Evolutionary conservation across 495 filamentous ascomycete species (phyloP), one percentile per base, ranked within the genome.

Genomic region (Lentithecium fluviatile): DNA sequence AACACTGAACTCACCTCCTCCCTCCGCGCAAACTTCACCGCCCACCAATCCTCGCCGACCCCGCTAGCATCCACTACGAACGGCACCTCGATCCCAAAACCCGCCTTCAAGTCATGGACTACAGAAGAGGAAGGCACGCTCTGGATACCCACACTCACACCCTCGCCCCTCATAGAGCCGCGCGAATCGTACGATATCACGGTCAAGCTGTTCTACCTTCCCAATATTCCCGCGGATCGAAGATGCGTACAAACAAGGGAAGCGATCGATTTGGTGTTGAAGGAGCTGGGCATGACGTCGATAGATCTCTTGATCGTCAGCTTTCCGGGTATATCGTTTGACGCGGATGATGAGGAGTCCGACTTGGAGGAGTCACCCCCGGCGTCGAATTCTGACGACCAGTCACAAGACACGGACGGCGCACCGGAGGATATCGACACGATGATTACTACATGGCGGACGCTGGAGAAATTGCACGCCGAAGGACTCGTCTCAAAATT

Each of bases 241-340:
- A 81, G 91, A 56, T 78, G 77, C 59, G 75, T 76, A 55, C 85
- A 95, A 72, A 88, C 87, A 15, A 71, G 79, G 38, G 87, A 94
- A 68, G 92, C 92, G 1, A 80, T 95, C 66, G 79, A 83, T 61
- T 73, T 93, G 6, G 91, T 97, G 23, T 77, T 86, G 64, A 86
- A 85, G 70, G 88, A 94, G 63, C 77, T 99, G 56, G 80, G 84
- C 50, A 84, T 90, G 26, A 72, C 80, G 2, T 82, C 82, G 45
- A 85, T 99, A 58, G 90, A 97, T 75, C 82, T 99, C 20, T 80
- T 97, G 43, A 94, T 97, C 64, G 84, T 93, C 15, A 95, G 90
- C 2, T 96, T 97, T 69, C 95, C 94, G 0, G 89, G 90, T 38
- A 87, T 99, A 70, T 85, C 89, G 13, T 97, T 97, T 62, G 91